Evolutionary conservation across 768 basidiomycete genomes (phyloP), one percentile per base, ranked within the genome.

Genomic region (Psilocybe cyanescens): DNA sequence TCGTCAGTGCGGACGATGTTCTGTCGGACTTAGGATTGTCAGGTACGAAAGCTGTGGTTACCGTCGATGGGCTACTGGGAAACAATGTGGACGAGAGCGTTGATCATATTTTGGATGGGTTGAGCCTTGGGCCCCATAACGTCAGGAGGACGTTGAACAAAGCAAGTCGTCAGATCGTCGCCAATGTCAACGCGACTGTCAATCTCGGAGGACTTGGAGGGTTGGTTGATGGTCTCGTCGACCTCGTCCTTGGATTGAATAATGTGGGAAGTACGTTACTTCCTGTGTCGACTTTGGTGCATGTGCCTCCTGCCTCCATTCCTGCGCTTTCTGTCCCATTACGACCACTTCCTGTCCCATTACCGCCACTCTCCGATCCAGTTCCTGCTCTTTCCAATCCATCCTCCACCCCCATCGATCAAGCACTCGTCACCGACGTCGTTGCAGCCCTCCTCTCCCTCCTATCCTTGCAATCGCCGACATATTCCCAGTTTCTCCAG

Each of bases 1-100:
- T 72, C 28, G 51, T 74, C 16, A 67, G 67, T 28, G 58, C 73
- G 14, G 67, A 72, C 30, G 57, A 64, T n/a, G 65, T 75, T 17
- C 57, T 72, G 17, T 47, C 59, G 11, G 33, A 48, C 4, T 59
- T 72, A n/a, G 69, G 69, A 30, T 57, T 73, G 35, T 58, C 57
- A 29, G 57, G 35, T 3, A 60, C 66, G 35, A 64, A 63, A 16
- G 62, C 55, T 14, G 54, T 68, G 4, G 57, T 65, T 8, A 60
- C 49, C 7, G 67, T 71, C 19, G 65, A 63, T 48, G 69, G 70
- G 37, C 58, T 74, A 1, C 60, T 74, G 5, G 69, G 67, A 2
- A 47, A 66, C 14, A 61, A 60, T 2, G 17, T 66, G 17, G 62
- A 61, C 53, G 53, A 37, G n/a, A 51, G 64, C 2, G 61, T 74